A percentile compares a stretch with the other conserved stretches of the same genome.
Evolutionary conservation across 441 rosid genomes (phyloP).

Genomic region (Gossypium davidsonii): DNA sequence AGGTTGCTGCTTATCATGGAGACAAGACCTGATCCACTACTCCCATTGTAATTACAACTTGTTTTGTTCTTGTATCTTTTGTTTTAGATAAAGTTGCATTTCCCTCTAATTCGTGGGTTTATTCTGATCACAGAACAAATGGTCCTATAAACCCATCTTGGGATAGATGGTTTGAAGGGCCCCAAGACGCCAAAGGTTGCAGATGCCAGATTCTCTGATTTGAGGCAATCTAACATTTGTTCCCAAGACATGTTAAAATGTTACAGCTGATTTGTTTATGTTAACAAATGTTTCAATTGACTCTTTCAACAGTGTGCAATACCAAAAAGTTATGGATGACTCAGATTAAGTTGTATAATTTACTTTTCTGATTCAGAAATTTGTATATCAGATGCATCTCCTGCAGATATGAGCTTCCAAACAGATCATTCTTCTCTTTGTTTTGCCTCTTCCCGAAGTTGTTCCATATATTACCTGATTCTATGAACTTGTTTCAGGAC

Average conservation of each 20-base stretch:
- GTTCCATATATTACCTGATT: background rate
- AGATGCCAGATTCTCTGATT: conserved; percentile 62
- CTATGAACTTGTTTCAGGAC: background rate
- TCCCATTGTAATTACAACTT: conserved; percentile 48
- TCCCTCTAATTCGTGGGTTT: conserved; percentile 8
- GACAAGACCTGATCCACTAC: conserved; percentile 55
- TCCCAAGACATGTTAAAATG: conserved; percentile 13
- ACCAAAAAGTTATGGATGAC: background rate
- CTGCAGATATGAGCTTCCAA: conserved; percentile 12
- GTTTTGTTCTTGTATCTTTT: background rate
- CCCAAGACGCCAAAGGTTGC: conserved; percentile 64
- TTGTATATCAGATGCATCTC: conserved; percentile 12
- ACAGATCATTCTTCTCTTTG: background rate
- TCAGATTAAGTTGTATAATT: conserved; percentile 1
- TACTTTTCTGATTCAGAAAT: background rate
- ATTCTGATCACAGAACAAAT: conserved; percentile 45
- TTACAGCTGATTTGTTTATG: conserved; percentile 10
- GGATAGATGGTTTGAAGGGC: conserved; percentile 87
- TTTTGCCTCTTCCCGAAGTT: background rate
- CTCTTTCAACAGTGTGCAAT: conserved; percentile 11
- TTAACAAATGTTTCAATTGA: background rate
- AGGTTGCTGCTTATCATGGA: conserved; percentile 45
- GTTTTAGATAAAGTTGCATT: background rate
- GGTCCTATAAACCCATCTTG: conserved; percentile 55
- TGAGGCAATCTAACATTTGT: conserved; percentile 17